Evolutionary conservation across 1,284 basidiomycete genomes (phyloP), one percentile per base, ranked within the genome.

Genomic region (Puccinia triticina): DNA sequence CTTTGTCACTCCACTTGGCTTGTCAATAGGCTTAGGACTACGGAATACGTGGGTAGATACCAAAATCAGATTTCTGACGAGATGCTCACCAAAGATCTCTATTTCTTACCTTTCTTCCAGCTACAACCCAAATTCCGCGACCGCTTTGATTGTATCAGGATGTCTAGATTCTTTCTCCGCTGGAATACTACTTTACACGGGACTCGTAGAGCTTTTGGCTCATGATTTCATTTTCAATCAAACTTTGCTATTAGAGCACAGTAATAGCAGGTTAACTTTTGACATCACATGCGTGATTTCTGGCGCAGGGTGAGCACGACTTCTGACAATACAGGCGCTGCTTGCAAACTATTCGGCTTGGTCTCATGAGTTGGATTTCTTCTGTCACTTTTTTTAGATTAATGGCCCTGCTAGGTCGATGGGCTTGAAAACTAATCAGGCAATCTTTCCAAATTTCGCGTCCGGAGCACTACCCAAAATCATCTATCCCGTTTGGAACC

Each of bases 111-210:
- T 43, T 40, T 34, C 26, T 73, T 29, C 40, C 50, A 81, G 79
- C 12, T 88, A 86, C 83, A 87, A 86, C 76, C 84, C 86, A 4
- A 87, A 87, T 77, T 84, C 84, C 12, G 83, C 84, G 3, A 83
- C 84, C 0, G 85, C 87, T 0, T 83, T 87, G 5, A 84, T 87
- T 48, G 84, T 85, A 3, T 84, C 86, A 72, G 87, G 86, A 18
- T 83, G 85, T 18, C 84, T 87, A 50, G 85, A 86, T 76, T 82
- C 85, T 12, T 83, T 87, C 46, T 86, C 85, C 8, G 87, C 87
- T 0, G 87, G 87, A 1, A 85, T 87, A 16, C 83, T 87, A 32
- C 83, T 87, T 53, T 87, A 87, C 81, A 86, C 85, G 0, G 86
- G 85, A 0, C 72, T 87, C 12, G 86, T 87, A 29, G 86, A 87